Base-by-base conservation (phyloP, 2,329 filamentous ascomycete genomes). In the Penicillium sp. region DNA sequence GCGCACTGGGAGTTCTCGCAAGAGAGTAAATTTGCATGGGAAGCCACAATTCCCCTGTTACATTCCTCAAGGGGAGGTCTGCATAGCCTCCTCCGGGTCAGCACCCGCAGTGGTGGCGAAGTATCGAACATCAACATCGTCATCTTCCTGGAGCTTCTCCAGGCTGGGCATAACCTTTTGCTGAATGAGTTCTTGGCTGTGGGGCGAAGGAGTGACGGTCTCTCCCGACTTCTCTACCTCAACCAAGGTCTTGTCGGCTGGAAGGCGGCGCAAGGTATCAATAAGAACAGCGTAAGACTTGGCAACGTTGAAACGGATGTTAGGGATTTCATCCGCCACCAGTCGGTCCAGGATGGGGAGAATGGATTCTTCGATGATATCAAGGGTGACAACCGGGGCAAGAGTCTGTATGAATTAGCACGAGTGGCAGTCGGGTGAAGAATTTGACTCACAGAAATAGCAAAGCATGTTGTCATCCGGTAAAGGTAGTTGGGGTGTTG, bases 381-480 rank as follows among this genome's bases (percentile, higher is more conserved):
- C 90, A 67, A 98, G 85, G 73, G 90, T 96, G 68, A 99, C 90
- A 53, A 96, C 96, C 31, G 90, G 90, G 29, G 95, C 90, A 61
- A 99, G 87, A 24, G 93, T 99, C 95, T 99, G 65, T 48, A 58
- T 39, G 63, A 64, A 48, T 53, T 47, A 48, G 52, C 31, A 27
- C 29, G 22, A 33, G n/a, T 27, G 8, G 13, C 9, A 35, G 24
- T 11, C 19, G 39, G 33, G 22, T 43, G 31, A 33, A 44, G 48
- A n/a, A 3, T 5, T 19, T 21, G 39, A 11, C 90, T 82, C 84
- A 99, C 95, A 68, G 92, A 93, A 65, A 99, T 96, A 61, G 95
- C 95, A 75, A 99, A 99, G 80, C 93, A 98, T n/a, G 95, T 99
- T 10, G 95, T 99, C 95, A 99, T 99, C 74, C 95, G 86, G 84